Base-by-base conservation (phyloP, 768 basidiomycete genomes). In the Leucosporidium creatinivorum region DNA sequence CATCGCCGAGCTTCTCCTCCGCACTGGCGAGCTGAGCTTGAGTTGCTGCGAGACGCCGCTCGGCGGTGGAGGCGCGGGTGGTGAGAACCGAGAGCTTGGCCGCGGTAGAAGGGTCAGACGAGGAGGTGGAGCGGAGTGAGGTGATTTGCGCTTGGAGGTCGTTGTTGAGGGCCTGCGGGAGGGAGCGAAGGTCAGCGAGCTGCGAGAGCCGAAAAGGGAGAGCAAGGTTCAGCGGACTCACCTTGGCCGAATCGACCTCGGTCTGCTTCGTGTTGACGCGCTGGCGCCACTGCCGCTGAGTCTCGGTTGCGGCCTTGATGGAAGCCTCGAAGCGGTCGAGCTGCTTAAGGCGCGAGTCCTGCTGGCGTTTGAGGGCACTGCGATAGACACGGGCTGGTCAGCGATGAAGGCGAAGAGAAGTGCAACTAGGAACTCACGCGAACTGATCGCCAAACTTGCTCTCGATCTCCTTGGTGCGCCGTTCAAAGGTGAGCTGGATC, bases 251-350 rank as follows among this genome's bases (percentile, higher is more conserved):
- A 64, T 94, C 92, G 31, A 94, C 77, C 77, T 98, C 93, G n/a
- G 89, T 89, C 68, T 93, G 88, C 77, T 90, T 92, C 33, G 84
- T 76, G n/a, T 82, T 82, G 56, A 89, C 84, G 79, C 91, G 91
- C 70, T 85, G 84, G 67, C 90, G 84, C 93, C 92, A 94, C 6
- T 84, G 81, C 17, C 84, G 80, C 77, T 92, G 91, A n/a, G 84
- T 84, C 62, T 93, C 88, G 0, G 86, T 86, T 67, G 88, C 86
- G 15, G 83, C 83, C 81, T 89, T 93, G 61, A 96, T 83, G 56
- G 89, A 87, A 26, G 82, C 80, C 78, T 98, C 93, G 73, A 97
- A 93, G 74, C 87, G 89, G 80, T 97, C 93, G 63, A 99, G 84
- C 76, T 94, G 89, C 74, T 86, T 86, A 89, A 92, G 93, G 70